Evolutionary conservation across 139 green algal species (phyloP).

Genomic region (Zygnema circumcarinatum): DNA sequence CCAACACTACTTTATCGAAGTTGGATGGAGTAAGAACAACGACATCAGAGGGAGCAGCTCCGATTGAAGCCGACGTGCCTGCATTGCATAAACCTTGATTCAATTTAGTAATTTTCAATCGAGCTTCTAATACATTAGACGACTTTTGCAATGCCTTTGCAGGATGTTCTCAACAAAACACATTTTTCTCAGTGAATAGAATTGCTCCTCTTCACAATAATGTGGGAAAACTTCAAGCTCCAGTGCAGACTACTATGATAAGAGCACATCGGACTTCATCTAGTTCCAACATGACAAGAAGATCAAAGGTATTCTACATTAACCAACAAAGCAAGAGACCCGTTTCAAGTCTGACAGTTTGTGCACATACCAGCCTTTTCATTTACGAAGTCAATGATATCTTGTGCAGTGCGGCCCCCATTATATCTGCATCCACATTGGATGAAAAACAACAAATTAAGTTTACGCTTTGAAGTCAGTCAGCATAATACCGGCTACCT

Average conservation of each 20-base stretch:
- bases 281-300: too few species aligned
- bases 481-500: too few species aligned
- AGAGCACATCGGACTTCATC: too few species aligned
- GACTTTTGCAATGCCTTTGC: not conserved
- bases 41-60: constrained; percentile 44
- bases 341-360: too few species aligned
- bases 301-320: too few species aligned
- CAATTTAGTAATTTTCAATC: not conserved
- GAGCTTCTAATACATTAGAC: not conserved
- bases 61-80: constrained; percentile 37
- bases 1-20: constrained; percentile 48
- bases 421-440: constrained; percentile 39
- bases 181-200: too few species aligned
- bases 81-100: not conserved
- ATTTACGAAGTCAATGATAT: constrained; percentile 56
- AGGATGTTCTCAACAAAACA: not conserved
- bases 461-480: not conserved
- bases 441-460: not conserved
- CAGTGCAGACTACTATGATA: too few species aligned
- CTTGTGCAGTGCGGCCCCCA: constrained; percentile 39
- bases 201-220: too few species aligned
- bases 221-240: too few species aligned
- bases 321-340: too few species aligned
- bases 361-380: constrained; percentile 40
- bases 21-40: constrained; percentile 28